Evolutionary conservation across 1,284 basidiomycete species (phyloP).

Genomic region (Hymenochaete sp.): DNA sequence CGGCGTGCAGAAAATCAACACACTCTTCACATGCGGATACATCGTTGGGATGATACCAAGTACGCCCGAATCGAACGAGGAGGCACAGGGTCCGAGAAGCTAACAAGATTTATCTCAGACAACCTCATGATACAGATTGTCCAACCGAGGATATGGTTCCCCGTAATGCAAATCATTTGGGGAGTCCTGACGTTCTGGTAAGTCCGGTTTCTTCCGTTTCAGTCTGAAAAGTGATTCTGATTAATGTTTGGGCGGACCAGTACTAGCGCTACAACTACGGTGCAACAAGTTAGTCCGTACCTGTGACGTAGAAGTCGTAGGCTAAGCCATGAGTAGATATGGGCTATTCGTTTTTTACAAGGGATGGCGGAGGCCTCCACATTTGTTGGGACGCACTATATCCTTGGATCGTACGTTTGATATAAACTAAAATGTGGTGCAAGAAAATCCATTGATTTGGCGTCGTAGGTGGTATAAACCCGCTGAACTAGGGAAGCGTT

Average conservation of each 20-base stretch:
- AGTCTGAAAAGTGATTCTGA: not conserved
- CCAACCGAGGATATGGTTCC: conserved; percentile 57
- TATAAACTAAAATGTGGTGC: not conserved
- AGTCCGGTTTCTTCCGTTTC: conserved; percentile 7
- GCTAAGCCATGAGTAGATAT: conserved; percentile 37
- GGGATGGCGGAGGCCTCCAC: conserved; percentile 67
- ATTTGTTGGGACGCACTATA: conserved; percentile 67
- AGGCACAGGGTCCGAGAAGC: not conserved
- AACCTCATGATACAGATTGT: conserved; percentile 56
- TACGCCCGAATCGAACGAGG: conserved; percentile 23
- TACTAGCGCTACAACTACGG: conserved; percentile 46
- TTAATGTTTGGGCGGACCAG: conserved; percentile 25
- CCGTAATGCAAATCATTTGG: conserved; percentile 57
- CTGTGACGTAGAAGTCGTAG: conserved; percentile 4
- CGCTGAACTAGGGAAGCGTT: conserved; percentile 59
- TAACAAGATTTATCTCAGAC: conserved; percentile 31
- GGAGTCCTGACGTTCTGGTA: conserved; percentile 57
- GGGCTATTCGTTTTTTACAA: conserved; percentile 67
- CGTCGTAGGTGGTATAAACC: conserved; percentile 68
- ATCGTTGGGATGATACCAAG: conserved; percentile 67
- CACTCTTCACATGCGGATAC: conserved; percentile 65
- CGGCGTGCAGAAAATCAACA: conserved; percentile 48
- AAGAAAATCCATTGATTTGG: not conserved
- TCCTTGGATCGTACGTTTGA: conserved; percentile 52
- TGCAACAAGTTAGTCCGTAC: conserved; percentile 40